Evolutionary conservation across 441 rosid species (phyloP).

Genomic region (Adansonia rubrostipa): DNA sequence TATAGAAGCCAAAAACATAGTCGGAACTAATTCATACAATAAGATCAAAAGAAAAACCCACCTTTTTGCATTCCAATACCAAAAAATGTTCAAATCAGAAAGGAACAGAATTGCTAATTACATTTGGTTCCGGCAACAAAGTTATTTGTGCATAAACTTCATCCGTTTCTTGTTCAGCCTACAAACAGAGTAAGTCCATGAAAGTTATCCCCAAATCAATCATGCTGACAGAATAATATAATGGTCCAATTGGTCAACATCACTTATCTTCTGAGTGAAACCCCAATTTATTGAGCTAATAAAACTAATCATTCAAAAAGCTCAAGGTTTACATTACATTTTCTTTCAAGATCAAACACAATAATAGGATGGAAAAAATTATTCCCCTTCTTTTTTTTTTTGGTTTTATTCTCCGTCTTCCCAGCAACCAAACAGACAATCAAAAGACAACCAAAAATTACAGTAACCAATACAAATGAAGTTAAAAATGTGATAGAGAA

Average conservation of each 20-base stretch:
- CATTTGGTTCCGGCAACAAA: constrained; percentile 54
- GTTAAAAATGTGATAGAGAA: neutral
- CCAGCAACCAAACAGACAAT: constrained; percentile 23
- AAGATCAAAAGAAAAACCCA: neutral
- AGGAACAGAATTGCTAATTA: constrained; percentile 34
- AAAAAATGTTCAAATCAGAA: constrained; percentile 14
- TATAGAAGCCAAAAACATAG: too few species aligned
- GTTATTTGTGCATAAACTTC: constrained; percentile 78
- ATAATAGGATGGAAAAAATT: neutral
- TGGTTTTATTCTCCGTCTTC: neutral
- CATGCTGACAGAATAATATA: constrained; percentile 13
- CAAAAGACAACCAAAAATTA: constrained; percentile 30
- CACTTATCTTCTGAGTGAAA: constrained; percentile 15
- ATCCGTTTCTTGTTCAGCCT: constrained; percentile 80
- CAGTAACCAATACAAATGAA: too few species aligned
- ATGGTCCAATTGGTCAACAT: neutral
- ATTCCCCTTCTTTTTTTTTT: too few species aligned
- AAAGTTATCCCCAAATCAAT: constrained; percentile 23
- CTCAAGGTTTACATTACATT: neutral
- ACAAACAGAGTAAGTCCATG: constrained; percentile 25
- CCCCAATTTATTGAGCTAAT: neutral
- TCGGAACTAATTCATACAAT: constrained; percentile 1
- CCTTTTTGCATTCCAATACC: neutral
- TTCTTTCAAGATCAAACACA: neutral
- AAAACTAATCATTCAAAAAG: neutral